phyloP scores from a whole-genome alignment of 805 yeast species.

The Suhomyces emberorum region DNA sequence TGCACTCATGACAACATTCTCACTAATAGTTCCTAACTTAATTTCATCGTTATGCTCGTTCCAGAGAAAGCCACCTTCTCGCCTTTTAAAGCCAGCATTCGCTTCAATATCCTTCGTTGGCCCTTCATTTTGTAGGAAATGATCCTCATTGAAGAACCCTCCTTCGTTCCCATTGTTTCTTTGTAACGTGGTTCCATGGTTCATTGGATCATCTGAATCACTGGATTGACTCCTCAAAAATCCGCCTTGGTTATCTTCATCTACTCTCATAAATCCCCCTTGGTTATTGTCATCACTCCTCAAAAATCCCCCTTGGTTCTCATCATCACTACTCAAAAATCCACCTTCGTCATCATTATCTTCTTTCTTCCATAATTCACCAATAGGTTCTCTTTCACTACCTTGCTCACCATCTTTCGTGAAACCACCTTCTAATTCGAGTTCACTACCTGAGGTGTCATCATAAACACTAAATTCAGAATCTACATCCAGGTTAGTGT shows the following conservation, averaged over 20 bases:
- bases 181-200: no score
- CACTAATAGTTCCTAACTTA: not conserved
- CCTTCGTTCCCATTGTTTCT: no score
- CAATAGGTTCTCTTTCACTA: conserved; percentile 13
- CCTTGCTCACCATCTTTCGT: conserved; percentile 2
- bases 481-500: conserved; percentile 4
- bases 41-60: not conserved
- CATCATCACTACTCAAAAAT: conserved; percentile 6
- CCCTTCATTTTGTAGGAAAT: no score
- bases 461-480: conserved; percentile 1
- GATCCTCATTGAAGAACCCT: no score
- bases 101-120: no score
- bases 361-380: conserved; percentile 21
- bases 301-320: not conserved
- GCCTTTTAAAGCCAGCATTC: no score
- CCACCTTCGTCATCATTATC: not conserved
- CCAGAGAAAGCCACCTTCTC: conserved; percentile 1
- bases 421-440: conserved; percentile 2
- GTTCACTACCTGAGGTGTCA: conserved; percentile 5
- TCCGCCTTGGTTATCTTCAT: conserved; percentile 1
- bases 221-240: no score
- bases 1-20: not conserved
- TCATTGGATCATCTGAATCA: no score
- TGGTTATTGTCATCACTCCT: not conserved
- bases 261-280: conserved; percentile 10